Conservation (phyloP, 192 early-diverging fungal genomes). For the Coemansia sp. region DNA sequence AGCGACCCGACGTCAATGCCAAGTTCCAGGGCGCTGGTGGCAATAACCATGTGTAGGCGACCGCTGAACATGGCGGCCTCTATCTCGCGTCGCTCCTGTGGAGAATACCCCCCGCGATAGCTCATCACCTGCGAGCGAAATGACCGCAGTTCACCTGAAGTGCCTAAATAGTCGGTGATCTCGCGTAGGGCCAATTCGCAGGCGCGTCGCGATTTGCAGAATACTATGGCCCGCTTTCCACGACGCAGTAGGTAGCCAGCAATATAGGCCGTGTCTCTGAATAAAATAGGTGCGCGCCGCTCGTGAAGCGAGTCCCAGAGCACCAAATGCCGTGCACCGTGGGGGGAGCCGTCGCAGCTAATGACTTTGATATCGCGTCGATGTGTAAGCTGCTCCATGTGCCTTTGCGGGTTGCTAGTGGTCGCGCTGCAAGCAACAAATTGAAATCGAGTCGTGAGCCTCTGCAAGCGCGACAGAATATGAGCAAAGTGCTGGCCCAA, state of each 20-base stretch:
- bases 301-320: constrained; percentile 16
- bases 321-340: constrained; percentile 11
- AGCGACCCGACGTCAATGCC: constrained; percentile 75
- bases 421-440: constrained; percentile 78
- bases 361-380: background rate
- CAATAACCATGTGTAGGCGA: constrained; percentile 59
- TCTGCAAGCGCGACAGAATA: constrained; percentile 62
- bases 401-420: constrained; percentile 55
- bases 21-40: constrained; percentile 80
- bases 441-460: constrained; percentile 43
- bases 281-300: background rate
- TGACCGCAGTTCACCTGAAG: background rate
- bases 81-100: constrained; percentile 62
- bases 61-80: constrained; percentile 69
- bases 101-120: constrained; percentile 77
- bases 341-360: constrained; percentile 24
- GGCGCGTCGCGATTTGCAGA: constrained; percentile 51
- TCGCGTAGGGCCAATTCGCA: constrained; percentile 54
- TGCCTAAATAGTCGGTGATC: constrained; percentile 9
- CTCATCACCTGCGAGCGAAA: constrained; percentile 47
- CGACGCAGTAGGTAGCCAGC: constrained; percentile 31
- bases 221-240: constrained; percentile 54
- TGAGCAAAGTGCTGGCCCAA: constrained; percentile 69
- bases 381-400: constrained; percentile 17
- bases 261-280: constrained; percentile 32